Evolutionary conservation across 2,329 filamentous ascomycete species (phyloP), one percentile per base, ranked within the genome.

Genomic region (Exserohilum rostratum): DNA sequence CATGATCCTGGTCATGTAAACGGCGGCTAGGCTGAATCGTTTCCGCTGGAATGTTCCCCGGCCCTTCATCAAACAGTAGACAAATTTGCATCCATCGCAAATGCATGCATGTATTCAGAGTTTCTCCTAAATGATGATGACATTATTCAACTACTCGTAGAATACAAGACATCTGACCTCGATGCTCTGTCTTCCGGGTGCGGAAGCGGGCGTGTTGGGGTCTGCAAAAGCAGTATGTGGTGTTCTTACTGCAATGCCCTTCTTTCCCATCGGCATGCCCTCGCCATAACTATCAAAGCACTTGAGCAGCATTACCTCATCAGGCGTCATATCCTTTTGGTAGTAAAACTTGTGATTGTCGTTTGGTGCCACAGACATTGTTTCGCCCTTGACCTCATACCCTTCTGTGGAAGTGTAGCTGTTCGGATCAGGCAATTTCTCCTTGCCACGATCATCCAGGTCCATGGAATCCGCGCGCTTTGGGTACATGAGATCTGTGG

Each of bases 191-290:
- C 86, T 69, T 34, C 71, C 77, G 6, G 76, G 78, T 6, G 81
- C 78, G 49, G 79, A 81, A 20, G 66, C 64, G 0, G 83, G 81
- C 11, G 83, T 85, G 47, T 76, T 67, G 5, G 83, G 83, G 69
- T 87, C 84, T 10, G 62, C 59, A 52, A 75, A 75, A 2, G 91
- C 91, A 9, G 87, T 87, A 76, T 96, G 91, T 12, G 91, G 87
- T 29, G 78, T 80, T 42, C 78, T 64, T 3, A 79, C 67, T 11
- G 78, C 78, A 4, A 79, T 48, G 0, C 78, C 77, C 34, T 74
- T 58, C 48, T 63, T 70, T 1, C 77, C 78, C 52, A 61, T 71
- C 13, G 71, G 69, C 71, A 76, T 72, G 3, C 76, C 77, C 46
- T 79, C 73, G 5, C 78, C 78, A 31, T 65, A 69, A 9, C 73